Evolutionary conservation across 2,329 filamentous ascomycete genomes (phyloP), one percentile per base, ranked within the genome.

Genomic region (Zarea fungicola): DNA sequence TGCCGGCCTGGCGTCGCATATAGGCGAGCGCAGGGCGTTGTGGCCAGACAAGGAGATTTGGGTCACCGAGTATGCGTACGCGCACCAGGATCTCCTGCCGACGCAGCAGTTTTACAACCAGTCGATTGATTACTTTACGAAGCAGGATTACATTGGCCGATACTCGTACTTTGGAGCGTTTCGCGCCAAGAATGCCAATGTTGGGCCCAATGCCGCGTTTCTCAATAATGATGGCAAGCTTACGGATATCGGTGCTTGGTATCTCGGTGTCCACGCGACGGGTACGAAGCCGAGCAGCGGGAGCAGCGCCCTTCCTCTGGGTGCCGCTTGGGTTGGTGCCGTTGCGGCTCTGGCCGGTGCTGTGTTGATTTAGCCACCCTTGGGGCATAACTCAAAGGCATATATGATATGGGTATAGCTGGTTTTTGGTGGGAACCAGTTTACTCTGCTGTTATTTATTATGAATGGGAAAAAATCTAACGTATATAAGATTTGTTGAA

Each of bases 161-260:
- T 92, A 92, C 63, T 82, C 83, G 1, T 86, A 85, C 64, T 93
- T 90, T 58, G 87, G 86, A 39, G 77, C 84, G 8, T 92, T 92
- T 62, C 77, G 86, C 45, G 81, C 79, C 4, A 69, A 75, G 42
- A 78, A 78, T 14, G 86, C 83, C 54, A 92, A 90, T 55, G 83
- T 91, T 6, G 88, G 88, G 0, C 74, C 82, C 4, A 88, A 90
- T 52, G 81, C 76, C 1, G 78, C 82, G 1, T 85, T 93, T 72
- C 72, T 92, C 40, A 84, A 81, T 59, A 70, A 78, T 35, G 72
- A 79, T 14, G 88, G 88, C 35, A 60, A 80, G 52, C 68, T 93
- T 54, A 91, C 87, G 1, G 81, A 89, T 56, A 85, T 92, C 55
- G 88, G 88, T 1, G 76, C 78, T 3, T 86, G 84, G 83, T 93